A percentile compares a stretch with the other conserved stretches of the same genome.
phyloP scores from a whole-genome alignment of 768 basidiomycete genomes.

The Termitomyces sp. region DNA sequence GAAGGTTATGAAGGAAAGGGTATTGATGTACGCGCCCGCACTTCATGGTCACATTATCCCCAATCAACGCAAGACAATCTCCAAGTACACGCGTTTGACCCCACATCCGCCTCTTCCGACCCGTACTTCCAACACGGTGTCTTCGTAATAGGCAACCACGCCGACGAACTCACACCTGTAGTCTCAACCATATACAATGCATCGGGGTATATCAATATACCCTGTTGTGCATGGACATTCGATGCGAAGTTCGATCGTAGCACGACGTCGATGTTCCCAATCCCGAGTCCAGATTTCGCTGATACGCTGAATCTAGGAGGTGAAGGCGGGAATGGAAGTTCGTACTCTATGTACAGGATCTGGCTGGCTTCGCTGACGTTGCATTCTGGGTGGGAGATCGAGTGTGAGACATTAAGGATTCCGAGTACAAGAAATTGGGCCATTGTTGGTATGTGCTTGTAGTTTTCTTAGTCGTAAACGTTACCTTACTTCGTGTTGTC shows the following conservation, averaged over 20 bases:
- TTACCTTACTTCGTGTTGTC: background rate
- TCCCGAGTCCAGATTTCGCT: constrained; percentile 19
- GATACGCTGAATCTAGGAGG: constrained; percentile 54
- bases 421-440: constrained; percentile 95
- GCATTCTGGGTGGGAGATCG: constrained; percentile 81
- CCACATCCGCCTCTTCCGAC: constrained; percentile 25
- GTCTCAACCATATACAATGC: constrained; percentile 57
- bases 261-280: constrained; percentile 24
- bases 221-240: constrained; percentile 87
- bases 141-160: constrained; percentile 93
- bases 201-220: constrained; percentile 75
- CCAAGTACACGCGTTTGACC: constrained; percentile 68
- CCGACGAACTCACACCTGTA: constrained; percentile 91
- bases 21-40: constrained; percentile 79
- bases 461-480: background rate
- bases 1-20: constrained; percentile 87
- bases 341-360: constrained; percentile 79
- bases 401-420: constrained; percentile 82
- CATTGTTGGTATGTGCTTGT: constrained; percentile 59
- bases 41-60: constrained; percentile 82
- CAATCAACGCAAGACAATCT: constrained; percentile 52
- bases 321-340: constrained; percentile 52
- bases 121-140: constrained; percentile 34
- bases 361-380: constrained; percentile 75
- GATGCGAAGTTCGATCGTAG: constrained; percentile 59